phyloP scores from a whole-genome alignment of 2,329 filamentous ascomycete genomes.

The Trichoderma semiorbis region DNA sequence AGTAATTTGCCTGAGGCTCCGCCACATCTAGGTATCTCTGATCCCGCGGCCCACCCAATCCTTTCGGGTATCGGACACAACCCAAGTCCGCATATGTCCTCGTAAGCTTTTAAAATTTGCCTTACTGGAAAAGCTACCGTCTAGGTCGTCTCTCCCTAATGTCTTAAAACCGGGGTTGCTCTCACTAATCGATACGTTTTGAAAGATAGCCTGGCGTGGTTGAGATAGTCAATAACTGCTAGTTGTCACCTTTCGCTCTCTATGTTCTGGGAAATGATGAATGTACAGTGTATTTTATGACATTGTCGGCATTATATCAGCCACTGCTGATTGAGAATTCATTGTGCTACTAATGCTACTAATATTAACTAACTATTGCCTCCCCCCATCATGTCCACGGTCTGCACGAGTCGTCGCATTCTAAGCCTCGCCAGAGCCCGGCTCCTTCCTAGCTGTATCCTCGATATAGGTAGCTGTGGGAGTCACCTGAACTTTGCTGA shows the following conservation, averaged over 20 bases:
- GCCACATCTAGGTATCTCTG: background rate
- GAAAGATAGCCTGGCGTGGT: too few species aligned
- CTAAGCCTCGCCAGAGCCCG: background rate
- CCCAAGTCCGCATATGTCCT: background rate
- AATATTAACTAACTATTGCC: background rate
- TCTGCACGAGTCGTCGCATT: background rate
- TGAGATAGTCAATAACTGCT: background rate
- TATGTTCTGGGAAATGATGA: too few species aligned
- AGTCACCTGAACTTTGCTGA: constrained; percentile 1
- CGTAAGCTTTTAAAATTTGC: background rate
- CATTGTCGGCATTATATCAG: background rate
- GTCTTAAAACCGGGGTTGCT: background rate
- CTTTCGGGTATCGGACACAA: background rate
- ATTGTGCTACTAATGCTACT: background rate
- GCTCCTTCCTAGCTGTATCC: background rate
- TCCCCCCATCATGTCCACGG: background rate
- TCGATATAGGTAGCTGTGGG: constrained; percentile 2
- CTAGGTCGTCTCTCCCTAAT: background rate
- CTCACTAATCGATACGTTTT: background rate
- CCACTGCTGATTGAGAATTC: background rate
- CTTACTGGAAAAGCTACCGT: background rate
- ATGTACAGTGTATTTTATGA: background rate
- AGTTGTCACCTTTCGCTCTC: background rate
- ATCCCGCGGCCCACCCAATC: background rate
- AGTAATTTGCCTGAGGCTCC: background rate